Evolutionary conservation across 768 basidiomycete genomes (phyloP), one percentile per base, ranked within the genome.

Genomic region (Rhodotorula kratochvilovae): DNA sequence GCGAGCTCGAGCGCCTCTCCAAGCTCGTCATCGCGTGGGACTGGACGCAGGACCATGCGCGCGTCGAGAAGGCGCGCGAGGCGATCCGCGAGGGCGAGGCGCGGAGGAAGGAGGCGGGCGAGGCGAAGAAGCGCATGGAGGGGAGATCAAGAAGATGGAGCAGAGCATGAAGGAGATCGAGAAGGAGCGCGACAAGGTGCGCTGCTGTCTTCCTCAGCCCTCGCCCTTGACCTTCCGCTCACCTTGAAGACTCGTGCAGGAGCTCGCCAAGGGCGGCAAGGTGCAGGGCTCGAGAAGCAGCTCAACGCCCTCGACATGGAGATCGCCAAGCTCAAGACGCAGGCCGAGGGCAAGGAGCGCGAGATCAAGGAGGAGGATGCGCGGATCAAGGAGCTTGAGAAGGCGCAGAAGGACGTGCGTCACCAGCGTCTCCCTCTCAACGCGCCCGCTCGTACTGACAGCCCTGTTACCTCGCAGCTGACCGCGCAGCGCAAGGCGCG

Each of bases 201-300:
- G 81, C 67, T 19, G n/a, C n/a, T 19, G 16, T 23, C 27, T 19
- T 11, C 27, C 46, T 63, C 21, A 1, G n/a, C n/a, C 29, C 7
- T 51, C 25, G 27, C 36, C 2, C 23, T 12, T 25, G 5, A 23
- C 17, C 1, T 33, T 33, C 33, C 35, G 46, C 63, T 74, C 35
- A 73, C 42, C 51, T 42, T 36, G 45, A 46, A 21, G 8, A 7
- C 12, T 13, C 33, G 2, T 29, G 33, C 86, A 86, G 75, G 96
- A 99, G 81, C 84, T 93, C 79, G 87, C 86, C 77, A 97, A 96
- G 78, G 94, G 92, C 2, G 96, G 96, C 2, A 96, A 90, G 81
- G 83, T 94, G 75, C 90, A 90, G 80, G 88, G 88, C 82, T 95
- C 73, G 89, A 93, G 76, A 90, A 90, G 46, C 85, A 88, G 25